These are phyloP conservation scores for Russula olivacea DNA, from an alignment of 768 basidiomycete genomes.

Conservation along the genomic window DNA sequence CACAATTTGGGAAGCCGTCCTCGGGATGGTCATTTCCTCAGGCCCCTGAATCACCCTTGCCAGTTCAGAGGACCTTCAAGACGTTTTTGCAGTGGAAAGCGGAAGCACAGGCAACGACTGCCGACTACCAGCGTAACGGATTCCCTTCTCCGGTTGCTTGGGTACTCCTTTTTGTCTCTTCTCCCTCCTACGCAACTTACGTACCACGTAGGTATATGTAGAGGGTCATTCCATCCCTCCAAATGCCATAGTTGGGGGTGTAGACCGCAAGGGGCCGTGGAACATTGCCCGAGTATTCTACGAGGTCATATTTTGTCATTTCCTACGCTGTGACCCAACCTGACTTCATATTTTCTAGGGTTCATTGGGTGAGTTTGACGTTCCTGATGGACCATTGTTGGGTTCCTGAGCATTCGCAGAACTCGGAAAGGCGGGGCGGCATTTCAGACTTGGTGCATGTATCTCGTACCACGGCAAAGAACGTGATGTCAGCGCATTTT, in stretches of 20 bases:
- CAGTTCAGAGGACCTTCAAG: neutral
- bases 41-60: neutral
- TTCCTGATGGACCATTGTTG: neutral
- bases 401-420: conserved; percentile 26
- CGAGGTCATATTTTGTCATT: conserved; percentile 10
- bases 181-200: neutral
- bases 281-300: conserved; percentile 24
- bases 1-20: neutral
- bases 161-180: conserved; percentile 4
- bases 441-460: conserved; percentile 30
- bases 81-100: conserved; percentile 21
- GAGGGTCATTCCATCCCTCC: conserved; percentile 21
- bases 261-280: conserved; percentile 19
- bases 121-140: conserved; percentile 16
- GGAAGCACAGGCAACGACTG: conserved; percentile 12
- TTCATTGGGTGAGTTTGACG: conserved; percentile 16
- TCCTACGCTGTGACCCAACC: neutral
- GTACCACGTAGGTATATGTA: conserved; percentile 13
- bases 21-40: neutral
- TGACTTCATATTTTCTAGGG: conserved; percentile 6
- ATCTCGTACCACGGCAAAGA: conserved; percentile 35
- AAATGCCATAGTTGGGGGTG: conserved; percentile 23
- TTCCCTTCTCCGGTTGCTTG: conserved; percentile 23
- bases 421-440: conserved; percentile 33
- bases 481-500: conserved; percentile 27